A percentile compares a stretch with the other conserved stretches of the same genome.
These are phyloP conservation scores for Iris macrosiphon DNA, from an alignment of 106 monocot species.

Conservation along the genomic window DNA sequence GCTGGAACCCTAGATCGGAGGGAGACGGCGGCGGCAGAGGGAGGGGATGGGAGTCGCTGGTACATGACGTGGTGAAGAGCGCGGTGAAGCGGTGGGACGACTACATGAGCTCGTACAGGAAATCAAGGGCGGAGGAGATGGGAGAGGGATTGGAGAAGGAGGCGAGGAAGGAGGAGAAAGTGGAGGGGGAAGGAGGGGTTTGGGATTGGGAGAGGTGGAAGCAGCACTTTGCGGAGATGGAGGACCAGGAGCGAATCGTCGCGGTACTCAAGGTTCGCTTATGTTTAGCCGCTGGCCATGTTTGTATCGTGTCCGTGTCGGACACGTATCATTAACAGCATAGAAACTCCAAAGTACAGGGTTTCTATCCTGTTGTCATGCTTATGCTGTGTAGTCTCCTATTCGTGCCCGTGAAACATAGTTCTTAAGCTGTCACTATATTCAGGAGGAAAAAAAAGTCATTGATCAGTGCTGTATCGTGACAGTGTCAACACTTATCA, in stretches of 20 bases:
- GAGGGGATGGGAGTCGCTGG: conserved; percentile 36
- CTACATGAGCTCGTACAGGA: conserved; percentile 31
- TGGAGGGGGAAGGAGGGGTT: conserved; percentile 15
- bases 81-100: conserved; percentile 54
- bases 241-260: conserved; percentile 56
- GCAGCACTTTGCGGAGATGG: conserved; percentile 51
- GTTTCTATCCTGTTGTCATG: no score
- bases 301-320: background rate
- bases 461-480: no score
- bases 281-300: background rate
- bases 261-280: conserved; percentile 46
- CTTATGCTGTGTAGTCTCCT: no score
- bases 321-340: no score
- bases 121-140: no score
- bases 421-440: no score
- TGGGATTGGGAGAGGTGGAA: conserved; percentile 91
- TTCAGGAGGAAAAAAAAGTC: no score
- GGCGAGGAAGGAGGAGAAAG: background rate
- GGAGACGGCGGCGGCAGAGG: conserved; percentile 9
- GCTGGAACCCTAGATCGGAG: no score
- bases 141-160: background rate
- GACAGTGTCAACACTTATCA: no score
- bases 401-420: no score
- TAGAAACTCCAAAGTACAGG: no score
- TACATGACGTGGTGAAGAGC: conserved; percentile 35